Evolutionary conservation across 805 yeast species (phyloP), one percentile per base, ranked within the genome.

Genomic region (Schwanniomyces vanrijiae): DNA sequence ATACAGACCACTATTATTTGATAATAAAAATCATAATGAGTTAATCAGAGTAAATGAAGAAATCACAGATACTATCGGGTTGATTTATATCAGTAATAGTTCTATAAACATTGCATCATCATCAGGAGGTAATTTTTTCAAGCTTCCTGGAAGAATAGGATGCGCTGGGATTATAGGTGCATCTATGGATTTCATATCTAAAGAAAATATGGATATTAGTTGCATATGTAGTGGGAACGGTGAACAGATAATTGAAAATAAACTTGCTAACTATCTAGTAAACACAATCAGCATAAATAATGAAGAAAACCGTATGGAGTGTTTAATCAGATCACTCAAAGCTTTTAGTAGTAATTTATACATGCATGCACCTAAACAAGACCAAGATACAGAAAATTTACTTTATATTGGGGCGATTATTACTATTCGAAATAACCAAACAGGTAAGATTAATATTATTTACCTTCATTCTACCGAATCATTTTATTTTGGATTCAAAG

Each of bases 151-250:
- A 0, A 51, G 85, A 43, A 61, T 78, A 2, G 82, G 84, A 6
- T 80, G 83, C 61, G 81, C 84, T 9, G 82, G 77, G 0, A 50
- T 78, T 1, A 55, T 69, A 2, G 84, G 85, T 1, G 62, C 78
- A 1, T 77, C 78, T 1, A 59, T 70, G 14, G 78, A 61, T 44
- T 55, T 49, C 35, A 46, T 42, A 11, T 42, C 29, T 3, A 42
- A 44, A 10, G 56, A 58, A 0, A 55, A 48, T 4, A 42, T 47
- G 29, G 62, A 61, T n/a, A 53, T 74, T 1, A 53, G 65, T 31
- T 64, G 71, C 39, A 56, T 58, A 62, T 76, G 83, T 58, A 74
- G 81, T 33, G 85, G 85, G 3, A 78, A 76, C 54, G 85, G 85
- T 2, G 85, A 80, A 52, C 81, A 78, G 46, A 79, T 80, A 29